A percentile compares a stretch with the other conserved stretches of the same genome.
Conservation (phyloP, 352 stramenopile genomes). For the Globisporangium emineosum region DNA sequence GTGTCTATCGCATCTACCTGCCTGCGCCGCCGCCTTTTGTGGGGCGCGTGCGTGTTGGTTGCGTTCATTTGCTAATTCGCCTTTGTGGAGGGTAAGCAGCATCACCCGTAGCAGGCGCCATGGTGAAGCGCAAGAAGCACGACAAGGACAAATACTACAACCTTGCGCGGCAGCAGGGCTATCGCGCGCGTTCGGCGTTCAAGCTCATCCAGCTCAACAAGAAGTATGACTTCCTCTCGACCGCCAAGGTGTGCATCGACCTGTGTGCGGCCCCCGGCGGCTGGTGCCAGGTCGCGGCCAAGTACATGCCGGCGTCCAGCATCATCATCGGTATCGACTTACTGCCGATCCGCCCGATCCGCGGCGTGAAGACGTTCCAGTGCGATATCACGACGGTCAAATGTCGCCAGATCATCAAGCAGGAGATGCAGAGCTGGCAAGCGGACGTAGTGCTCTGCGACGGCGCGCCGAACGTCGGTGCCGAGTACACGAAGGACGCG, state of each 20-base stretch:
- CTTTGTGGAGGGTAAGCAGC: conserved; percentile 4
- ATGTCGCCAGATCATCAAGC: conserved; percentile 90
- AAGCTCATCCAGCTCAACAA: conserved; percentile 99
- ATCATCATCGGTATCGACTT: conserved; percentile 98
- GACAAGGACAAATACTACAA: conserved; percentile 99
- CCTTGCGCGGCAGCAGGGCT: conserved; percentile 97
- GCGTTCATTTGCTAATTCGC: conserved; percentile 18
- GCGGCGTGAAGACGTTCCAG: conserved; percentile 96
- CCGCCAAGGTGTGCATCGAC: conserved; percentile 97
- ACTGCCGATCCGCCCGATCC: conserved; percentile 96
- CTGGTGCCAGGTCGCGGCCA: conserved; percentile 94
- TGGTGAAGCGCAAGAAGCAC: conserved; percentile 97
- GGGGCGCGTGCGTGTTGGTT: neutral
- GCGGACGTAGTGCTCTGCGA: conserved; percentile 99
- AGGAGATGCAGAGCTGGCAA: conserved; percentile 91
- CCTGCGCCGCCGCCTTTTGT: too few relatives aligned
- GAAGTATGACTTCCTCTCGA: conserved; percentile 98
- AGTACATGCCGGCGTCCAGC: conserved; percentile 93
- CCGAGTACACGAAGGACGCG: conserved; percentile 97
- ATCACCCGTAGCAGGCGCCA: conserved; percentile 24
- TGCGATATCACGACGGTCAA: conserved; percentile 93
- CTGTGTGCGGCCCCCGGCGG: conserved; percentile 98
- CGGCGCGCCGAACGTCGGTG: conserved; percentile 98
- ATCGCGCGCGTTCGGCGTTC: conserved; percentile 98
- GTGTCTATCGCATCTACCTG: too few relatives aligned